phyloP scores from a whole-genome alignment of 176 grass and related monocot species.

The Elaeis guineensis region DNA sequence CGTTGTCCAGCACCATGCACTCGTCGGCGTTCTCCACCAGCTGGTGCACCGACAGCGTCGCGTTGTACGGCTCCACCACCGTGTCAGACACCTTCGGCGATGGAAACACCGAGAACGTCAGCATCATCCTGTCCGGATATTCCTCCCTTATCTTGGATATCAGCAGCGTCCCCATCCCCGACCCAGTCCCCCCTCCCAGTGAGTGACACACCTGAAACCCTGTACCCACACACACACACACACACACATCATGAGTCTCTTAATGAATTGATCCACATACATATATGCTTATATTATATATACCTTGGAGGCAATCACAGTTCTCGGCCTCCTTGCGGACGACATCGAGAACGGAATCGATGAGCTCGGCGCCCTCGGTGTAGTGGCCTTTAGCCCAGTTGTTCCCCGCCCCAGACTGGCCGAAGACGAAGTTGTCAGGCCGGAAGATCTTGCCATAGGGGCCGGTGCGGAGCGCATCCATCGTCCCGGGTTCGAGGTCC shows the following conservation, averaged over 20 bases:
- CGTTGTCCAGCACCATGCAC: conserved; percentile 8
- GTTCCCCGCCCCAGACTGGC: conserved; percentile 10
- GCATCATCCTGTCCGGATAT: conserved; percentile 5
- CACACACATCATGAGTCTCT: no score
- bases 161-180: conserved; percentile 11
- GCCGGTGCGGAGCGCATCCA: conserved; percentile 17
- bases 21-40: conserved; percentile 14
- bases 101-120: conserved; percentile 11
- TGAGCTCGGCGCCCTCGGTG: conserved; percentile 7
- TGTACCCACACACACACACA: background rate
- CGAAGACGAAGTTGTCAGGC: conserved; percentile 21
- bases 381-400: conserved; percentile 15
- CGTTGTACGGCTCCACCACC: conserved; percentile 13
- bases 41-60: conserved; percentile 6
- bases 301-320: conserved; percentile 23
- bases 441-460: conserved; percentile 14
- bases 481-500: conserved; percentile 72
- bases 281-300: background rate
- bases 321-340: conserved; percentile 18
- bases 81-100: conserved; percentile 9
- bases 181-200: conserved; percentile 1
- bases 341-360: conserved; percentile 5
- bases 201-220: conserved; percentile 11
- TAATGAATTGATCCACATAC: no score
- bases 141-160: conserved; percentile 8